Conservation (phyloP, 495 filamentous ascomycete genomes). For the Penicillium simplicissimum region DNA sequence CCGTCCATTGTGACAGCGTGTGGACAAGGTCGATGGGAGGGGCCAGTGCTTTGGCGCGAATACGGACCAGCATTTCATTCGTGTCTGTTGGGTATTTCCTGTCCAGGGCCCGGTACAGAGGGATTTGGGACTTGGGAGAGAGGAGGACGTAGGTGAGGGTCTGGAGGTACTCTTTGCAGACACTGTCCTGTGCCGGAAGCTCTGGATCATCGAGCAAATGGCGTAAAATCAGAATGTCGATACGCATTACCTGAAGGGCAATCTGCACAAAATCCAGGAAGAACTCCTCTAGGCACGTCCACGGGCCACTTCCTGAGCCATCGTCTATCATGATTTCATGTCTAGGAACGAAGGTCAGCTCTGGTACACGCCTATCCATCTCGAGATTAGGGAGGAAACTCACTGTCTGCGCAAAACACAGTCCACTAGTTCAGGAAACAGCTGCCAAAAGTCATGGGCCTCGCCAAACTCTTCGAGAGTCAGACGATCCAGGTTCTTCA, state of each 20-base stretch:
- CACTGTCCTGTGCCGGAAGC: constrained; percentile 22
- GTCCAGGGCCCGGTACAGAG: constrained; percentile 35
- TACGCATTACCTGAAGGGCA: constrained; percentile 36
- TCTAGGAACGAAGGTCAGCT: constrained; percentile 19
- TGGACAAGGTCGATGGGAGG: constrained; percentile 27
- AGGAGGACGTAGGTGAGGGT: constrained; percentile 35
- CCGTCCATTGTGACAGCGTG: constrained; percentile 28
- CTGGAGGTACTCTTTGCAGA: constrained; percentile 34
- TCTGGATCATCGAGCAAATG: constrained; percentile 31
- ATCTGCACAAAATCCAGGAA: constrained; percentile 37
- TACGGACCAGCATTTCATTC: constrained; percentile 26
- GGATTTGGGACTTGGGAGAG: constrained; percentile 24
- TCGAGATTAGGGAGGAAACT: constrained; percentile 3
- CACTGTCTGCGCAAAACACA: constrained; percentile 47
- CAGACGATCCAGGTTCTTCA: constrained; percentile 32
- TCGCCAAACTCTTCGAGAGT: constrained; percentile 32
- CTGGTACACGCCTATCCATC: neutral
- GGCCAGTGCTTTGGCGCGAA: constrained; percentile 32
- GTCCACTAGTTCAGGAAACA: constrained; percentile 47
- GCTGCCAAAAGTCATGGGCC: constrained; percentile 55
- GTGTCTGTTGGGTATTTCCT: constrained; percentile 25
- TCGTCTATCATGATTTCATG: constrained; percentile 34
- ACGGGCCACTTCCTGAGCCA: constrained; percentile 20
- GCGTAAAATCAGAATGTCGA: constrained; percentile 33
- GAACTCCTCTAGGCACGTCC: constrained; percentile 38